These are phyloP conservation scores for Paramecium caudatum DNA, from an alignment of 73 alveolate genomes.

Conservation along the genomic window DNA sequence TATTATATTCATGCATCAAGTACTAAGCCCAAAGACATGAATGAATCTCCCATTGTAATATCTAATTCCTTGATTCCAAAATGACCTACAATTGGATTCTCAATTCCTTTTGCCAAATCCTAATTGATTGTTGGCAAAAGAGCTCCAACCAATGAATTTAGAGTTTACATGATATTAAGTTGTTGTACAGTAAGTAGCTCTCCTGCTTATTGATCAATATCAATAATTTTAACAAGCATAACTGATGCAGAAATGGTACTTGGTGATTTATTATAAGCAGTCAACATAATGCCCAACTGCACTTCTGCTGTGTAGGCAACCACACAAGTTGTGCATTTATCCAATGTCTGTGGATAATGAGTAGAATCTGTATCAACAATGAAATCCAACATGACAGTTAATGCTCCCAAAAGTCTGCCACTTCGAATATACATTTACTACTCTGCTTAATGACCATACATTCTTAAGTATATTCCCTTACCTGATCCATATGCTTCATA, in stretches of 20 bases:
- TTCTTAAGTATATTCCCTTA: slow-evolving; percentile 29
- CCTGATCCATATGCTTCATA: slow-evolving; percentile 55
- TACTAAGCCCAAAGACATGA: slow-evolving; percentile 51
- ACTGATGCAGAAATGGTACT: slow-evolving; percentile 13
- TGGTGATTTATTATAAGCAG: not conserved
- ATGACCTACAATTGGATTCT: slow-evolving; percentile 22
- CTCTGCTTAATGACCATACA: not conserved
- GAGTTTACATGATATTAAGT: not conserved
- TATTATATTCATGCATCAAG: not conserved
- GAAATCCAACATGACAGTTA: slow-evolving; percentile 36
- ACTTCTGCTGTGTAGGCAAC: slow-evolving; percentile 48
- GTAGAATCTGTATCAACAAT: slow-evolving; percentile 2
- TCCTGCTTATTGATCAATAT: slow-evolving; percentile 8
- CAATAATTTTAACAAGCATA: slow-evolving; percentile 37
- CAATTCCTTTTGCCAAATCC: not conserved
- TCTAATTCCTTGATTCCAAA: slow-evolving; percentile 34
- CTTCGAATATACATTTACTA: slow-evolving; percentile 53
- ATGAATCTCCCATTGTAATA: slow-evolving; percentile 26
- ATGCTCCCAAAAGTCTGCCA: slow-evolving; percentile 48
- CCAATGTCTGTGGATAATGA: not conserved
- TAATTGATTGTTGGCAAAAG: slow-evolving; percentile 23
- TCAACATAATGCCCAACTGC: not conserved
- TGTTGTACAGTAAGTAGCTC: slow-evolving; percentile 1
- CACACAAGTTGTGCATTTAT: not conserved
- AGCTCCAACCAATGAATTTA: slow-evolving; percentile 51